Evolutionary conservation across 345 rosid species (phyloP).

Genomic region (Sonneratia alba): DNA sequence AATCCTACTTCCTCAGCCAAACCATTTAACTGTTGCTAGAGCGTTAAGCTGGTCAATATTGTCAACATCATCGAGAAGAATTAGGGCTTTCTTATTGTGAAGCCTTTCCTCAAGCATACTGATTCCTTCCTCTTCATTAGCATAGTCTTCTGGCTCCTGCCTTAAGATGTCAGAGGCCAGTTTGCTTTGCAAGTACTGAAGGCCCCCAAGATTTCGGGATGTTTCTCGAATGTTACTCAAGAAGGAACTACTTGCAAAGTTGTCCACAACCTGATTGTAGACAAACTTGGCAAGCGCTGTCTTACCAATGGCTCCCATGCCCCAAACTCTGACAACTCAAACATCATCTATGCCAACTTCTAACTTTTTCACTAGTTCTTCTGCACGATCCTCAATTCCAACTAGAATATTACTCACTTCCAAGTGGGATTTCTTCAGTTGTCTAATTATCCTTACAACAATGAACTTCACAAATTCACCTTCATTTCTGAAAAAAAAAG

Average conservation of each 20-base stretch:
- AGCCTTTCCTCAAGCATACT: neutral
- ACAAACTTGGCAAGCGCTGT: conserved; percentile 6
- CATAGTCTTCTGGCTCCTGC: neutral
- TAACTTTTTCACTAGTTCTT: neutral
- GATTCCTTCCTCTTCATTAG: neutral
- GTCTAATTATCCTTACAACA: neutral
- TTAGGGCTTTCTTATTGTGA: neutral
- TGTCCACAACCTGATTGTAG: neutral
- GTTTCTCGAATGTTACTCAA: neutral
- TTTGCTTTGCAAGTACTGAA: neutral
- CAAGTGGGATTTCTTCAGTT: neutral
- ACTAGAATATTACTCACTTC: neutral
- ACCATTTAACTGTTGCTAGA: neutral
- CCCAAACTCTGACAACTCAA: neutral
- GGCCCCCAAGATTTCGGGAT: neutral
- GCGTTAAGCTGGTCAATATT: neutral
- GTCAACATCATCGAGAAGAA: neutral
- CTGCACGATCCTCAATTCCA: conserved; percentile 3
- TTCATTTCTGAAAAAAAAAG: neutral
- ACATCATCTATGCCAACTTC: neutral
- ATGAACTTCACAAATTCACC: neutral
- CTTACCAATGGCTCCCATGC: conserved; percentile 9
- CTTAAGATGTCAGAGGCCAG: neutral
- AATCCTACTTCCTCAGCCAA: neutral
- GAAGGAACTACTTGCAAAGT: conserved; percentile 4